Base-by-base conservation (phyloP, 306 rosid species). In the Pyrus bretschneideri region DNA sequence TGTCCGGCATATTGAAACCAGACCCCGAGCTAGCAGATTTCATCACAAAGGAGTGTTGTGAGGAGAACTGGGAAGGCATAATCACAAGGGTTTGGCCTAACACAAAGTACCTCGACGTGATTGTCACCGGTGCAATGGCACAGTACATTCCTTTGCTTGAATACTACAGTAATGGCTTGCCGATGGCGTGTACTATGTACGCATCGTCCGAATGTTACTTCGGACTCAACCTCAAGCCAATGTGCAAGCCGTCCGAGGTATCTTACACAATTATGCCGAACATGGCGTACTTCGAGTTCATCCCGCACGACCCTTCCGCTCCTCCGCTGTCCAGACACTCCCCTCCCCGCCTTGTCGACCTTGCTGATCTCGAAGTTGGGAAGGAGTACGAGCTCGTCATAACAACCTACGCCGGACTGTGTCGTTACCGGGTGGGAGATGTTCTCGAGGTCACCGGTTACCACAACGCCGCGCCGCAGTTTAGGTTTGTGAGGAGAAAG, bases 51-150 rank as follows among this genome's bases (percentile, higher is more conserved):
- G 91, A 89, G 65, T 95, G 99, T 21, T 74, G 75, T 0, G 83
- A 82, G 0, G 96, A 81, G 46, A 82, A 90, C 9, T 90, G 92
- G 97, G 97, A 88, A 8, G 75, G 93, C 1, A 92, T 95, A n/a
- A 88, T 95, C 76, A 81, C 87, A 0, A 77, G 97, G 31, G 88
- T 95, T 49, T 95, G 99, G 99, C 99, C 99, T 1, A 95, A 95
- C 83, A 91, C 99, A 0, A 95, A 88, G 57, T 95, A 87, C 69
- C 91, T 95, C 0, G 99, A 95, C 0, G 99, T 92, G 25, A 91
- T 95, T 14, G 97, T 95, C 14, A 95, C 97, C 0, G 99, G 99
- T 40, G 97, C 99, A 59, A 92, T 95, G 99, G 93, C 97, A 74
- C 99, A 95, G 81, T 95, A 95, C 60, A 92, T 92, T 76, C 97